phyloP scores from a whole-genome alignment of 257 asterid species.

The Fraxinus quadrangulata region DNA sequence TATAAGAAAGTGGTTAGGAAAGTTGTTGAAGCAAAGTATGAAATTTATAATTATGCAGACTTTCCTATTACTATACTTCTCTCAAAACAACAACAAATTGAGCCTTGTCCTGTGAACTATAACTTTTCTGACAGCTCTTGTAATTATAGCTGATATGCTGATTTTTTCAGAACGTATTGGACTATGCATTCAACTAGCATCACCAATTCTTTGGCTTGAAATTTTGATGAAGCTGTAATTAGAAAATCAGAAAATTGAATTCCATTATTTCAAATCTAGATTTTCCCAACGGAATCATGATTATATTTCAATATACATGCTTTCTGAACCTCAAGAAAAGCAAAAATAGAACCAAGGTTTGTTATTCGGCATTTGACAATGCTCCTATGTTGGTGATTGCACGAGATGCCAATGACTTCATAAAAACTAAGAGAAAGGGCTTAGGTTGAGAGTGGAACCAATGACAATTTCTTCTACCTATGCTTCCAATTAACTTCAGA shows the following conservation, averaged over 20 bases:
- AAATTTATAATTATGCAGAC: not conserved
- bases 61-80: not conserved
- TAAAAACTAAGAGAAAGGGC: not conserved
- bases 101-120: not conserved
- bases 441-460: constrained; percentile 17
- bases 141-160: not conserved
- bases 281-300: not conserved
- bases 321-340: constrained; percentile 3
- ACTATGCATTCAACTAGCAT: not conserved
- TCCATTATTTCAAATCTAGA: not conserved
- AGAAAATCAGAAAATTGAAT: not conserved
- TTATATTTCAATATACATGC: constrained; percentile 6
- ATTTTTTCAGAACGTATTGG: not conserved
- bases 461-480: not conserved
- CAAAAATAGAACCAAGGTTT: not conserved
- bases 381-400: not conserved
- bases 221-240: not conserved
- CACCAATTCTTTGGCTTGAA: not conserved
- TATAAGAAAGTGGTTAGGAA: not conserved
- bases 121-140: not conserved
- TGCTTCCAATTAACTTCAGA: not conserved
- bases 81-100: not conserved
- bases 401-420: not conserved
- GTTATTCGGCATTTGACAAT: not conserved
- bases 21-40: not conserved